phyloP scores from a whole-genome alignment of 2,329 filamentous ascomycete genomes.

The Penicillium janthinellum region DNA sequence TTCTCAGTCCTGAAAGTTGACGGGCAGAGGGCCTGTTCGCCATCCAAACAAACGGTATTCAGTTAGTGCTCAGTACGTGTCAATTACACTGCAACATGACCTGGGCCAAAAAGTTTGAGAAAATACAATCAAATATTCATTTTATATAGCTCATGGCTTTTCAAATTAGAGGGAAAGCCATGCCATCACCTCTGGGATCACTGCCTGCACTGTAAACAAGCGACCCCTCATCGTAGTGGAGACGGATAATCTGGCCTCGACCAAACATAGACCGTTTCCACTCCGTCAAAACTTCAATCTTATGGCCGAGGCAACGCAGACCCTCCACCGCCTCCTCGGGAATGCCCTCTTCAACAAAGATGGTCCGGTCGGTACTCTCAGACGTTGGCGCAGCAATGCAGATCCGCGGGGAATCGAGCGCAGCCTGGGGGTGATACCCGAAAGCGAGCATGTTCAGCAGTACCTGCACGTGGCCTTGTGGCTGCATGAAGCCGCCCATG shows the following conservation, averaged over 20 bases:
- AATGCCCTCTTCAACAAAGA: constrained; percentile 28
- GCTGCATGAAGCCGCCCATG: constrained; percentile 99
- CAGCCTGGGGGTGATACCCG: constrained; percentile 78
- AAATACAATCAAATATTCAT: not conserved
- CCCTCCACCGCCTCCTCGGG: constrained; percentile 23
- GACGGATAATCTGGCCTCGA: constrained; percentile 27
- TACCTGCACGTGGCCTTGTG: constrained; percentile 93
- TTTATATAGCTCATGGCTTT: not conserved
- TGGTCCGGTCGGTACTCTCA: constrained; percentile 44
- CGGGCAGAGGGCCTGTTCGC: no score
- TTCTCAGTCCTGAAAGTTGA: not conserved
- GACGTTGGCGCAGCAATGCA: constrained; percentile 74
- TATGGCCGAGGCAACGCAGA: constrained; percentile 23
- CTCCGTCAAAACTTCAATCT: constrained; percentile 23
- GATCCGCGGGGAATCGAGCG: constrained; percentile 86
- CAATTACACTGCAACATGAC: not conserved
- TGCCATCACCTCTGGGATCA: constrained; percentile 83
- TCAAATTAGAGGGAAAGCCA: constrained; percentile 55
- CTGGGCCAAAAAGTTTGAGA: no score
- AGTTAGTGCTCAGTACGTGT: no score
- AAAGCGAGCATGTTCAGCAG: constrained; percentile 86
- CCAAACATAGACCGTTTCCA: constrained; percentile 27
- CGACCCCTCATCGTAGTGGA: constrained; percentile 72
- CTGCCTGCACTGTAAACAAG: constrained; percentile 86
- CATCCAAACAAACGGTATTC: not conserved